Percentiles rank a stretch among this genome's conserved stretches.
Evolutionary conservation across 768 basidiomycete genomes (phyloP).

Genomic region (Lactifluus hygrophoroides): DNA sequence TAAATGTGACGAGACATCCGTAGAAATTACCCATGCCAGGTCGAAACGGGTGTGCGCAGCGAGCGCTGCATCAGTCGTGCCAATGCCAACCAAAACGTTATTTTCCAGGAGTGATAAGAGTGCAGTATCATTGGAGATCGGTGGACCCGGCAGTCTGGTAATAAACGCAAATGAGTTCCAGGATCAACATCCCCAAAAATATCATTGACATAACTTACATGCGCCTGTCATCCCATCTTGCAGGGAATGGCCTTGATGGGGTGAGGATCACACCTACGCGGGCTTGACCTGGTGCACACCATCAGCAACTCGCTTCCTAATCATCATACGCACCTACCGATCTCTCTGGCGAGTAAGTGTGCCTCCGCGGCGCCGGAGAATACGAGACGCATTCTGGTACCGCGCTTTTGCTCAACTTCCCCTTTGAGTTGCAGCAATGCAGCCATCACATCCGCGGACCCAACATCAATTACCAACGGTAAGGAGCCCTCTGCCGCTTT

Average conservation of each 20-base stretch:
- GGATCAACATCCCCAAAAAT: neutral
- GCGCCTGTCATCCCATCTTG: conserved; percentile 54
- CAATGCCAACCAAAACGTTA: conserved; percentile 57
- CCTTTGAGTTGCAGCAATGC: conserved; percentile 53
- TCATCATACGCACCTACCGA: conserved; percentile 28
- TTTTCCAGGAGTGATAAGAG: conserved; percentile 45
- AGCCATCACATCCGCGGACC: conserved; percentile 71
- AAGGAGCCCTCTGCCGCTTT: conserved; percentile 38
- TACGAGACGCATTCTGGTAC: conserved; percentile 31
- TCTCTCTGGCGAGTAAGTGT: conserved; percentile 53
- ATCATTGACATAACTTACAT: conserved; percentile 46
- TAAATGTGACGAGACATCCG: neutral
- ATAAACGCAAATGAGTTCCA: conserved; percentile 6
- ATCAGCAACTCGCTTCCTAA: neutral
- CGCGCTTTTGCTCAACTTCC: conserved; percentile 37
- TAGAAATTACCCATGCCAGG: conserved; percentile 30
- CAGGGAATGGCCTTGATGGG: conserved; percentile 53
- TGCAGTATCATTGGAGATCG: conserved; percentile 43
- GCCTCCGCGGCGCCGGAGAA: conserved; percentile 55
- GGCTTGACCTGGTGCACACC: conserved; percentile 37
- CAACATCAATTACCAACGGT: conserved; percentile 56
- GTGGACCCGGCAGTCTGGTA: conserved; percentile 58
- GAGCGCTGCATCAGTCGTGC: conserved; percentile 31
- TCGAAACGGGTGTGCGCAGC: conserved; percentile 32
- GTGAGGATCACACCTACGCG: conserved; percentile 69